Conservation (phyloP, 495 filamentous ascomycete genomes). For the Beverwykella pulmonaria region DNA sequence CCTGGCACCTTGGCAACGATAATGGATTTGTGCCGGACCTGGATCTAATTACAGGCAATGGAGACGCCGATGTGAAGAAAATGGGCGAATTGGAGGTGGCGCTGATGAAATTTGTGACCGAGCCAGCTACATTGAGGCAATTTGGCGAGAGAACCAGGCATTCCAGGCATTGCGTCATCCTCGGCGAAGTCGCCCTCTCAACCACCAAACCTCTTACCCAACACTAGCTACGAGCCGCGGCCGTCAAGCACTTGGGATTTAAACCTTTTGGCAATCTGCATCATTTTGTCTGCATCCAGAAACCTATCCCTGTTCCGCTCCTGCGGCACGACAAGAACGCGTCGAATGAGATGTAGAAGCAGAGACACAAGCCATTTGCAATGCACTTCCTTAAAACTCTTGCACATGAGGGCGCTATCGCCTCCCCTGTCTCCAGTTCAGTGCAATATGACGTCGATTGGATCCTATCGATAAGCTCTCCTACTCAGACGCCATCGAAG, state of each 20-base stretch:
- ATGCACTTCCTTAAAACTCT: too few species aligned
- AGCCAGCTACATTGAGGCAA: not conserved
- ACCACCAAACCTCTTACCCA: slow-evolving; percentile 1
- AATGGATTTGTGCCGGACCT: not conserved
- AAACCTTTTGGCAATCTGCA: not conserved
- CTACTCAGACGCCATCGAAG: not conserved
- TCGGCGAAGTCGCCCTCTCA: not conserved
- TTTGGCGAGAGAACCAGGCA: slow-evolving; percentile 8
- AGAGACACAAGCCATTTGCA: not conserved
- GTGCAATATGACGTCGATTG: not conserved
- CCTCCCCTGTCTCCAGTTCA: not conserved
- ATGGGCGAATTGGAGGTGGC: not conserved
- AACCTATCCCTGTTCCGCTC: not conserved
- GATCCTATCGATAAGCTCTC: slow-evolving; percentile 22
- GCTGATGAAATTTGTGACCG: not conserved
- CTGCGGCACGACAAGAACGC: not conserved
- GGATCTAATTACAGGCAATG: not conserved
- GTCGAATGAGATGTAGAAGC: not conserved
- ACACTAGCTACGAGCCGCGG: slow-evolving; percentile 3
- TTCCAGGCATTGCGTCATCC: slow-evolving; percentile 13
- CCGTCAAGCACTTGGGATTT: slow-evolving; percentile 11
- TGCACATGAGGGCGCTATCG: too few species aligned
- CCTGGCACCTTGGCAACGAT: not conserved
- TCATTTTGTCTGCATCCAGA: not conserved
- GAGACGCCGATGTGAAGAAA: not conserved